Evolutionary conservation across 805 yeast genomes (phyloP).

Genomic region (Wickerhamomyces queroliae): DNA sequence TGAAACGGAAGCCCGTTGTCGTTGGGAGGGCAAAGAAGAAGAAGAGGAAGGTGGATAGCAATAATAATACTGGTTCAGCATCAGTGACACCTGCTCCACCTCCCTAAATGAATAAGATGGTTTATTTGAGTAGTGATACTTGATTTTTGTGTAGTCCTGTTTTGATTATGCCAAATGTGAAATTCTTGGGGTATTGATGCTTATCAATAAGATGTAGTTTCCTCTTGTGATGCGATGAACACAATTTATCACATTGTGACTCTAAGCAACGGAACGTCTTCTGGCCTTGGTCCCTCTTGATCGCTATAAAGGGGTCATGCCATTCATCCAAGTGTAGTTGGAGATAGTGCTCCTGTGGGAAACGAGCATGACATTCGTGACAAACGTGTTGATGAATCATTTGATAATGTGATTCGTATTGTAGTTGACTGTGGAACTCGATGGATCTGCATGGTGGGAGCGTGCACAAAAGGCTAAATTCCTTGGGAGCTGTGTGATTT

Average conservation of each 20-base stretch:
- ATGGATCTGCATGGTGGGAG: neutral
- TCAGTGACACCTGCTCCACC: neutral
- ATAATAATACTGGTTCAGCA: neutral
- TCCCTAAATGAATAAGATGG: neutral
- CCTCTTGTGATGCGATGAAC: conserved; percentile 34
- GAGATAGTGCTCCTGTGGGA: neutral
- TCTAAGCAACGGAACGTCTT: conserved; percentile 39
- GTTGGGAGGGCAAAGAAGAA: conserved; percentile 28
- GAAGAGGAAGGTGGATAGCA: conserved; percentile 27
- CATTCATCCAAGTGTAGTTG: neutral
- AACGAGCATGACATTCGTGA: neutral
- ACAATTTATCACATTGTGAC: conserved; percentile 32
- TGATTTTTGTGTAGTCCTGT: conserved; percentile 20
- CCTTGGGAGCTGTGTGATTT: neutral
- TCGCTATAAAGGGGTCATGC: conserved; percentile 37
- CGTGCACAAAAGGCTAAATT: neutral
- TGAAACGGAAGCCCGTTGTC: conserved; percentile 58
- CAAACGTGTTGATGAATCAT: neutral
- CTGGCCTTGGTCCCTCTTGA: conserved; percentile 32
- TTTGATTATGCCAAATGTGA: conserved; percentile 25
- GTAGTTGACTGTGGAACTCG: neutral
- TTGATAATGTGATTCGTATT: neutral
- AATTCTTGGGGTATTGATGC: conserved; percentile 41
- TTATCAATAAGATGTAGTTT: conserved; percentile 42
- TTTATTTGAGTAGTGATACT: conserved; percentile 4